Base-by-base conservation (phyloP, 345 rosid species). In the Aurinia saxatilis region DNA sequence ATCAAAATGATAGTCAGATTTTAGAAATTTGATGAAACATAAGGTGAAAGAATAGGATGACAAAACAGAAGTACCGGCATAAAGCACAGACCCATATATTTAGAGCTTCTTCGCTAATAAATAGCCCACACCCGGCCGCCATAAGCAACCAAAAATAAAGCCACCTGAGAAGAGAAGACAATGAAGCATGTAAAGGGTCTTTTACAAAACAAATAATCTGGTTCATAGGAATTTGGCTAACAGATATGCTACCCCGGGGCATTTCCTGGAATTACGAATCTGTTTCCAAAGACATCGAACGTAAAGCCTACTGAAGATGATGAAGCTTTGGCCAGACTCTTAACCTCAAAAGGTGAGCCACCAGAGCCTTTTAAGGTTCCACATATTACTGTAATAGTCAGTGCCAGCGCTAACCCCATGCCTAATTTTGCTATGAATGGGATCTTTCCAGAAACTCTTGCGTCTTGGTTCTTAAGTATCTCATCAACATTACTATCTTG, bases 71-170 rank as follows among this genome's bases (percentile, higher is more conserved):
- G 81, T 76, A 85, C 87, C 83, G 44, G 73, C 39, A 31, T 42
- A 75, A 71, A 80, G 76, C 87, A 91, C 96, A 84, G 70, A 87
- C 95, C 98, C 98, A 91, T 63, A 84, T 83, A 81, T 91, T 91
- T 70, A 91, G 72, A 69, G 96, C 90, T 75, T 91, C 98, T 75
- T 91, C 91, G 67, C 98, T 87, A 50, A 87, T 75, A 74, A 91
- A 87, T 51, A 91, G 78, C 70, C 95, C 96, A 14, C 70, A 88
- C 10, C 95, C 96, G 33, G 98, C 98, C 57, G 95, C 96, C 95
- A 91, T 88, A 39, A 85, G 84, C 84, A 88, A 75, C 96, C 95
- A 86, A 69, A 91, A 91, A 84, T 91, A 91, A 49, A 91, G 56
- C 93, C 96, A 91, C 75, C 96, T 88, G 82, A 60, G 74, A 59